Conservation (phyloP, 331 rosid genomes). For the Acacia concinna region DNA sequence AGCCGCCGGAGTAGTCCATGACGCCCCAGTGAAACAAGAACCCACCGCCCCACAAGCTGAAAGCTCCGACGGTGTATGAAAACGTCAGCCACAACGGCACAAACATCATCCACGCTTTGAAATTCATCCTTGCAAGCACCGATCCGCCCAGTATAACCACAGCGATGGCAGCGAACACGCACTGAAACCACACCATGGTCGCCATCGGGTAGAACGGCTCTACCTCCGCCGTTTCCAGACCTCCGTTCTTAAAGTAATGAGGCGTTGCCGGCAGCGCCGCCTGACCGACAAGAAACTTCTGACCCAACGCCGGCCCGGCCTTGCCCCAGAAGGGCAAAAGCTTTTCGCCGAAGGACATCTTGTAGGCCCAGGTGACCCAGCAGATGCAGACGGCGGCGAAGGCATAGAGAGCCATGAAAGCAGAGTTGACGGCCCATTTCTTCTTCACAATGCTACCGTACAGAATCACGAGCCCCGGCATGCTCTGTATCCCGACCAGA, state of each 20-base stretch:
- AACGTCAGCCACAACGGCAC: slow-evolving; percentile 78
- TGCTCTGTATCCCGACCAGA: slow-evolving; percentile 64
- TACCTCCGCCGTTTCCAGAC: slow-evolving; percentile 29
- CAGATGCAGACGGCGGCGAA: slow-evolving; percentile 66
- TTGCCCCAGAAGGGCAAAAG: slow-evolving; percentile 71
- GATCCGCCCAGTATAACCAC: slow-evolving; percentile 63
- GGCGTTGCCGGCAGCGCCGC: slow-evolving; percentile 42
- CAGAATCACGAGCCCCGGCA: slow-evolving; percentile 70
- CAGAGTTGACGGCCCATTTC: slow-evolving; percentile 76
- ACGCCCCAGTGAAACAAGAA: slow-evolving; percentile 86
- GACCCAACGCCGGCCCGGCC: slow-evolving; percentile 66
- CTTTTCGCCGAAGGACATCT: slow-evolving; percentile 67
- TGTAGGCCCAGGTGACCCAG: slow-evolving; percentile 77
- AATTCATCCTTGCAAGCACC: slow-evolving; percentile 67
- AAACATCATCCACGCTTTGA: slow-evolving; percentile 85
- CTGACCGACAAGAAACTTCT: slow-evolving; percentile 41
- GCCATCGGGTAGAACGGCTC: slow-evolving; percentile 65
- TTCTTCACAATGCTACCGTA: slow-evolving; percentile 74
- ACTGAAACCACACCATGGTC: slow-evolving; percentile 73
- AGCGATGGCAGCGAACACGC: slow-evolving; percentile 63
- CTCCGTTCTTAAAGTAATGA: slow-evolving; percentile 12
- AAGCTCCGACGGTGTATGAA: slow-evolving; percentile 63
- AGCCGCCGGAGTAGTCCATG: slow-evolving; percentile 79
- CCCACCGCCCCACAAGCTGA: slow-evolving; percentile 82
- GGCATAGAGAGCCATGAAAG: slow-evolving; percentile 83